Evolutionary conservation across 2,329 filamentous ascomycete genomes (phyloP), one percentile per base, ranked within the genome.

Genomic region (Trichothecium sympodiale): DNA sequence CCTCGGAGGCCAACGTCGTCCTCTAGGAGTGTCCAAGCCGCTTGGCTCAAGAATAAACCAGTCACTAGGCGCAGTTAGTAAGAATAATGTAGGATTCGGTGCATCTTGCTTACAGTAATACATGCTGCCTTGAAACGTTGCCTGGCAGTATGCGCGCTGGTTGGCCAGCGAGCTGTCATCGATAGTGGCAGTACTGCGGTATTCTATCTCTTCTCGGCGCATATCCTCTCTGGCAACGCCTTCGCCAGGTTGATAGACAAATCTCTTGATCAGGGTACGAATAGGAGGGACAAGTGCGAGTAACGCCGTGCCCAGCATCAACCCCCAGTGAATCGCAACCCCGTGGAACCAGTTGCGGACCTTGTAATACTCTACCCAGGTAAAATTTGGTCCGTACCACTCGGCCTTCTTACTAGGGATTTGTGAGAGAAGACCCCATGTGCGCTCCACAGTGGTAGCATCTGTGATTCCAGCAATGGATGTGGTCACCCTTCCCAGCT

Each of bases 11-110:
- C 55, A 10, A 33, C 34, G 26, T 40, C 31, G 6, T 81, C 77
- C 39, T 80, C 65, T 13, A 86, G 59, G 23, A 88, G 61, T 0
- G 76, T 75, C 28, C 71, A 59, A 4, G 80, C 82, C 10, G 71
- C 81, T 46, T 85, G 68, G 2, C 70, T 68, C 12, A 83, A 50
- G 18, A 80, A 64, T 14, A 77, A 49, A 1, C 69, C 83, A 4
- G 81, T 86, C 35, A 84, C 76, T 80, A 35, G 30, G n/a, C 32
- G 20, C 38, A 14, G 34, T 35, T 14, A 33, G n/a, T n/a, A 28
- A 23, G 16, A 30, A 13, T 2, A 8, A 17, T n/a, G 5, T 8
- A 13, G 29, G 14, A 33, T 12, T 9, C 13, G 12, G 44, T 34
- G 17, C n/a, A 12, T 17, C 8, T 26, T 31, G 59, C 75, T 69